Conservation (phyloP, 139 green algal species). For the Tetradesmus lagerheimii region DNA sequence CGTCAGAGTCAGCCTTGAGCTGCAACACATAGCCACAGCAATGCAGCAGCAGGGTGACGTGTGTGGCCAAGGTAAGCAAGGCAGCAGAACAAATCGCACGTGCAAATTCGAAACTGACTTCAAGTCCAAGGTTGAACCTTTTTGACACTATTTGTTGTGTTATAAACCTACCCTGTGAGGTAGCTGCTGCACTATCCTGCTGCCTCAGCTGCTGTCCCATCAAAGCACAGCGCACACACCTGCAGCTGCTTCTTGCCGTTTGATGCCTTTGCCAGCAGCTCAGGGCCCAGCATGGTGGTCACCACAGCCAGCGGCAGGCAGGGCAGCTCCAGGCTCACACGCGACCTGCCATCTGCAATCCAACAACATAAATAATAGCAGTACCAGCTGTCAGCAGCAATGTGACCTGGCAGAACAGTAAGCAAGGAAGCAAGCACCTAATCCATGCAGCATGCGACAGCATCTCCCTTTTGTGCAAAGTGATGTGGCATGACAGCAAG, state of each 20-base stretch:
- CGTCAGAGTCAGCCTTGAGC: background rate
- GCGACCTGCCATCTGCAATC: background rate
- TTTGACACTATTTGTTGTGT: too few species aligned
- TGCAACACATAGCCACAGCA: background rate
- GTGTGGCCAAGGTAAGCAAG: background rate
- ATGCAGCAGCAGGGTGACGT: background rate
- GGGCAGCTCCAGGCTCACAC: slow-evolving; percentile 13
- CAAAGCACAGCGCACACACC: too few species aligned
- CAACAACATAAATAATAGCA: background rate
- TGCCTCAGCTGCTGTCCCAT: background rate
- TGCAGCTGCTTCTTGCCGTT: slow-evolving; percentile 34
- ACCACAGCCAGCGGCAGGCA: background rate
- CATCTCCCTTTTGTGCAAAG: too few species aligned
- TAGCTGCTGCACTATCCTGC: background rate
- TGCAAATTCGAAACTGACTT: too few species aligned
- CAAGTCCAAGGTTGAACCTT: too few species aligned
- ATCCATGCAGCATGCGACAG: too few species aligned
- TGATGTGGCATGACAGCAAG: too few species aligned
- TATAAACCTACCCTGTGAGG: too few species aligned
- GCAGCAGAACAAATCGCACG: background rate
- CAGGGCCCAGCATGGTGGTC: background rate
- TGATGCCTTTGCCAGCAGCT: background rate
- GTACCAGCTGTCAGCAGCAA: background rate
- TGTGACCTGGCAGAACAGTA: too few species aligned
- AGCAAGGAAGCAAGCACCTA: too few species aligned